Evolutionary conservation across 345 rosid genomes (phyloP), one percentile per base, ranked within the genome.

Genomic region (Durio zibethinus): DNA sequence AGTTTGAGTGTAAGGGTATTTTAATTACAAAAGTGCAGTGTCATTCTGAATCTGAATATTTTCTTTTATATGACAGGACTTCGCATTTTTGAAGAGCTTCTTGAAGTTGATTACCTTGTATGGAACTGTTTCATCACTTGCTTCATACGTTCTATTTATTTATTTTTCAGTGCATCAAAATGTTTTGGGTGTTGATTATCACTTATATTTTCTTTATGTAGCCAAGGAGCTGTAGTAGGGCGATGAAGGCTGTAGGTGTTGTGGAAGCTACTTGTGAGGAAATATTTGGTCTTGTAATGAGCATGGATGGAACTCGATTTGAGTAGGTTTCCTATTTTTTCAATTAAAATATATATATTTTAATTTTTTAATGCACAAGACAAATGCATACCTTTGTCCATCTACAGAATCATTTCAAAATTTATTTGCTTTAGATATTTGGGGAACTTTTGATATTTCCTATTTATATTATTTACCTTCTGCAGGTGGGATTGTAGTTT

Each of bases 201-300:
- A 80, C 77, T 56, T 70, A 62, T 75, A 74, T 29, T 78, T 79
- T 74, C 85, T 73, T 73, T 77, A 33, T 89, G 83, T 87, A 94
- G 99, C 98, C 99, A 77, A 94, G 98, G 85, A 97, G 99, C 91
- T 94, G 98, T 88, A 94, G 97, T 87, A 89, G 94, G 84, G 99
- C 99, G 78, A 97, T 97, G 98, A 97, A 91, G 83, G 99, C 98
- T 84, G 99, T 91, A 50, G 99, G 99, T 73, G 98, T 92, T 61
- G 97, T 97, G 80, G 99, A 97, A 81, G 98, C 98, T 67, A 86
- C 91, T 56, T 97, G 98, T 84, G 99, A 94, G 83, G 97, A 97
- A 84, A 92, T 97, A 86, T 97, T 97, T 85, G 91, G 89, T 88
- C 98, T 92, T 86, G 84, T 97, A 73, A 94, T 94, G 99, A 94